Base-by-base conservation (phyloP, 345 rosid genomes). In the Psidium friedrichsthalianum region DNA sequence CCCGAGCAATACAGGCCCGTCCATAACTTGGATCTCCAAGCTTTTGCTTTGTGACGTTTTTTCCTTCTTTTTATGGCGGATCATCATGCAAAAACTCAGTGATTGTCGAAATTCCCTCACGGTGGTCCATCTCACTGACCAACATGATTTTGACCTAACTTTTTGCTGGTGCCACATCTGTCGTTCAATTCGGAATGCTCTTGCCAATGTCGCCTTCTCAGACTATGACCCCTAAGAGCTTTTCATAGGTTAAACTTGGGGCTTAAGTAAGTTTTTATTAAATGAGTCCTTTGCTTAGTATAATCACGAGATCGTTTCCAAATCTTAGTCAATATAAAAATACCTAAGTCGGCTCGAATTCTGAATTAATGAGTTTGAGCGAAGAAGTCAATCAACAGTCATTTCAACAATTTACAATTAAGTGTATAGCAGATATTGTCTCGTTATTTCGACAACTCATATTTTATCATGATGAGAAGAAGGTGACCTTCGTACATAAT, bases 11-110 rank as follows among this genome's bases (percentile, higher is more conserved):
- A 69, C n/a, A 69, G 13, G 1, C 1, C 47, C 25, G 1, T 69
- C 2, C 6, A 12, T 8, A 18, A 69, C 78, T 69, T 69, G 78
- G 78, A 69, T 69, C 78, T 20, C 78, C 7, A 69, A 69, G 47
- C 5, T 32, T 32, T 44, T 47, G 78, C 47, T 69, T 2, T 0
- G 0, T 1, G 42, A 36, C 0, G 0, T 21, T 69, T 36, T 51
- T 11, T 2, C 12, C 52, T 49, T 49, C 51, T 49, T 32, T 20
- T 16, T 32, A 32, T 32, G 36, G 36, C 36, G 36, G 36, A 36
- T 36, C 36, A 3, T 36, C 36, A 36, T 3, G 36, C 36, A 36
- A n/a, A n/a, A n/a, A 36, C 36, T 36, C 36, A 36, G 36, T 36
- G 36, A 36, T 36, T 36, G 36, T 36, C 2, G 36, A 36, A 36